Base-by-base conservation (phyloP, 2,329 filamentous ascomycete species). In the Penicillium fuscoglaucum region DNA sequence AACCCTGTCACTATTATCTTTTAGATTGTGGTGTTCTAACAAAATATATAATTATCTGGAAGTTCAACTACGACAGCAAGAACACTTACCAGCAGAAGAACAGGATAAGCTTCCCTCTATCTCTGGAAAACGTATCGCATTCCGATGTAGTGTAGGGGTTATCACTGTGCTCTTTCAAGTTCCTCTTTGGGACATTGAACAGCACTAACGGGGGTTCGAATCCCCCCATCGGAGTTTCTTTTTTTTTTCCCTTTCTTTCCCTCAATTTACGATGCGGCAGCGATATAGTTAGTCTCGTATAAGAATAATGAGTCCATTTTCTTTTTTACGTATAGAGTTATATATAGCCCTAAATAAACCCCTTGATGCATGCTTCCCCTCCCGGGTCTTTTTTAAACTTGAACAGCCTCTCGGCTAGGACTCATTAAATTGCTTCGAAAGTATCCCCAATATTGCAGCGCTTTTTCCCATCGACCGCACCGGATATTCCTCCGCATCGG, bases 131-230 rank as follows among this genome's bases (percentile, higher is more conserved):
- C 6, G 6, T 26, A 26, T 26, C 5, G 6, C 26, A 26, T 26
- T 52, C 50, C 50, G 50, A 52, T 52, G 50, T 52, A 52, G 50
- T 52, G 50, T 52, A 52, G 50, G 50, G 50, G 50, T 52, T 52
- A 52, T 52, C 50, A 52, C 50, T 52, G 50, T 29, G 50, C 50
- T 52, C 50, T 52, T 52, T 52, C 50, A 33, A 31, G 29, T 31
- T 13, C 29, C 29, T 31, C 12, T 31, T 13, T 31, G 5, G 29
- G 29, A 31, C 12, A 0, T 31, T 31, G 29, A 31, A 52, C 50
- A 52, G 50, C 50, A 29, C 50, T 43, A 52, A 52, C 50, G 37
- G 50, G 50, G 50, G 50, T 52, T 52, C 50, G 50, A 52, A 52
- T 52, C 50, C 50, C 50, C 50, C 37, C 50, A 52, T 52, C 50